A percentile compares a stretch with the other conserved stretches of the same genome.
Conservation (phyloP, 306 rosid species). For the Mimosa pudica region DNA sequence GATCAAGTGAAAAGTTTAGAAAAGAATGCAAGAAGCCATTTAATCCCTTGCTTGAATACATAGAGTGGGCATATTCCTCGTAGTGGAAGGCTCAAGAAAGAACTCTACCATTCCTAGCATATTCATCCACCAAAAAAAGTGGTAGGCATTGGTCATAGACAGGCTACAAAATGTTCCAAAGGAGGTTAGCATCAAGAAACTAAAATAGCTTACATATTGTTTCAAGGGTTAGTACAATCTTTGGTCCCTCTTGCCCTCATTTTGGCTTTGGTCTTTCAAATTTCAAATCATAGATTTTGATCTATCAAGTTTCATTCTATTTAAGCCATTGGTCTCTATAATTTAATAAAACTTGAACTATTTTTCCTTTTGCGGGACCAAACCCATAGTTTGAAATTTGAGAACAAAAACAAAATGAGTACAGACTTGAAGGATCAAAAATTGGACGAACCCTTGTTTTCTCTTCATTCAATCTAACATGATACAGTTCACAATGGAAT, state of each 20-base stretch:
- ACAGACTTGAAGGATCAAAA: no score
- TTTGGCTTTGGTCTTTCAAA: no score
- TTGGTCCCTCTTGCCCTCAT: no score
- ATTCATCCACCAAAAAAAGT: conserved; percentile 1
- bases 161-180: conserved; percentile 8
- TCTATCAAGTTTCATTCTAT: no score
- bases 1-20: background rate
- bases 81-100: background rate
- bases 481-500: background rate
- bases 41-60: background rate
- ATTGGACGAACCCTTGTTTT: background rate
- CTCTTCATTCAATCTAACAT: background rate
- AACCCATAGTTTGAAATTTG: no score
- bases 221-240: no score
- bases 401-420: no score
- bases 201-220: conserved; percentile 17
- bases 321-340: no score
- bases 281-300: no score
- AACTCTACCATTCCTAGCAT: background rate
- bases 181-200: background rate
- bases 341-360: no score
- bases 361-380: no score
- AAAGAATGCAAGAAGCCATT: background rate
- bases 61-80: background rate
- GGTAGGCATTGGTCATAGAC: background rate